These are phyloP conservation scores for Phanerochaete sordida DNA, from an alignment of 768 basidiomycete species.

Conservation along the genomic window DNA sequence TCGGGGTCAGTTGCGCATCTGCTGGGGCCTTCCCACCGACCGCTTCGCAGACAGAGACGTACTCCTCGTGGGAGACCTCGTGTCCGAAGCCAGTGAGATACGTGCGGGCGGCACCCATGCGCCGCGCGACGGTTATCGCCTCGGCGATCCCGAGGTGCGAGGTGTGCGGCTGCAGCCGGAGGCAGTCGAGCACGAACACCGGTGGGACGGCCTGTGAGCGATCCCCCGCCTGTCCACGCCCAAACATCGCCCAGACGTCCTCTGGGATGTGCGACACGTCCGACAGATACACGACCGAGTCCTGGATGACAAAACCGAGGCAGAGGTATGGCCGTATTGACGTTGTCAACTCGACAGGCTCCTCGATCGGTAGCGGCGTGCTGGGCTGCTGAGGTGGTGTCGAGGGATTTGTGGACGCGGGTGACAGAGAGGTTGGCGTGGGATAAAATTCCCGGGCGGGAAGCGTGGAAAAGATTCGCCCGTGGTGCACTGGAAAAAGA, in stretches of 20 bases:
- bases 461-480: constrained; percentile 51
- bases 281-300: constrained; percentile 71
- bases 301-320: constrained; percentile 67
- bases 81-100: constrained; percentile 79
- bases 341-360: constrained; percentile 15
- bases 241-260: constrained; percentile 56
- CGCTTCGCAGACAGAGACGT: constrained; percentile 56
- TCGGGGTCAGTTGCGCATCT: constrained; percentile 25
- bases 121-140: constrained; percentile 51
- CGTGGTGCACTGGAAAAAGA: constrained; percentile 61
- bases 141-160: constrained; percentile 79
- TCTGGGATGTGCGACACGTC: constrained; percentile 83
- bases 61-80: constrained; percentile 76
- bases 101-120: constrained; percentile 55
- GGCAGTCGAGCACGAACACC: constrained; percentile 74
- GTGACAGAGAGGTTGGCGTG: constrained; percentile 35
- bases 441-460: constrained; percentile 37
- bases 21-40: constrained; percentile 33
- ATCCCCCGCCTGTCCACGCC: constrained; percentile 16
- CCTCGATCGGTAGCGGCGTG: constrained; percentile 1
- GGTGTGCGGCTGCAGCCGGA: constrained; percentile 60
- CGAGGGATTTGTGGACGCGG: constrained; percentile 25
- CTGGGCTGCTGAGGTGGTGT: constrained; percentile 18
- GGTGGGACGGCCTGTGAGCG: constrained; percentile 33
- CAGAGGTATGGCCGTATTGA: constrained; percentile 57